phyloP scores from a whole-genome alignment of 2,329 filamentous ascomycete genomes.

The Pseudogymnoascus sp. region DNA sequence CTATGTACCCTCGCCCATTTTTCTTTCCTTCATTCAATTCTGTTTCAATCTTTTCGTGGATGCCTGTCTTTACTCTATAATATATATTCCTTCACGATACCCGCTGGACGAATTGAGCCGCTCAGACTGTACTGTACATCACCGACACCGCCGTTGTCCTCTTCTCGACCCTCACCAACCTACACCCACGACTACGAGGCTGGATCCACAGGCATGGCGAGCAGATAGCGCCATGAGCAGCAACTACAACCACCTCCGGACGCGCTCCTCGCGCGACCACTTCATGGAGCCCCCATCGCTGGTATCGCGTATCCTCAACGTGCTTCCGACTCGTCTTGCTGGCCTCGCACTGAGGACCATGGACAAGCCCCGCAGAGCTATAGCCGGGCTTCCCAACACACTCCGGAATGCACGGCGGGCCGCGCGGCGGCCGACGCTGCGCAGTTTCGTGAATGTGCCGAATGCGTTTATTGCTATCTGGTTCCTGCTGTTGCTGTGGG shows the following conservation, averaged over 20 bases:
- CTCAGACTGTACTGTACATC: neutral
- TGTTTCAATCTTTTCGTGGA: neutral
- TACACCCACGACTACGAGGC: neutral
- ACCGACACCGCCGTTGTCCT: neutral
- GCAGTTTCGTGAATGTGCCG: constrained; percentile 51
- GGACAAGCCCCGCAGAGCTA: constrained; percentile 16
- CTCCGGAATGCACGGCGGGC: neutral
- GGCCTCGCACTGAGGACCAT: constrained; percentile 21
- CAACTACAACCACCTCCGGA: constrained; percentile 6
- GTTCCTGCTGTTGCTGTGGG: constrained; percentile 71
- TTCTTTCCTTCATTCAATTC: constrained; percentile 1
- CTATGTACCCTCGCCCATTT: constrained; percentile 8
- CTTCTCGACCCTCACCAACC: neutral
- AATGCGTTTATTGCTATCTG: constrained; percentile 64
- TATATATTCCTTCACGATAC: constrained; percentile 1
- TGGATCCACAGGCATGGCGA: constrained; percentile 7
- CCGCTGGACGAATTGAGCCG: constrained; percentile 2
- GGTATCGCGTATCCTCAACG: constrained; percentile 21
- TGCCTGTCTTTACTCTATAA: constrained; percentile 8
- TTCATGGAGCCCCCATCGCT: constrained; percentile 24
- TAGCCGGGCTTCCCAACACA: neutral
- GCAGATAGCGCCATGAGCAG: constrained; percentile 3
- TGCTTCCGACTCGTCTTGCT: constrained; percentile 20
- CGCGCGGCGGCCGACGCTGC: constrained; percentile 17
- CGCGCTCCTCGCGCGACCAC: constrained; percentile 22